Conservation (phyloP, 768 basidiomycete species). For the Ramaria sp. region DNA sequence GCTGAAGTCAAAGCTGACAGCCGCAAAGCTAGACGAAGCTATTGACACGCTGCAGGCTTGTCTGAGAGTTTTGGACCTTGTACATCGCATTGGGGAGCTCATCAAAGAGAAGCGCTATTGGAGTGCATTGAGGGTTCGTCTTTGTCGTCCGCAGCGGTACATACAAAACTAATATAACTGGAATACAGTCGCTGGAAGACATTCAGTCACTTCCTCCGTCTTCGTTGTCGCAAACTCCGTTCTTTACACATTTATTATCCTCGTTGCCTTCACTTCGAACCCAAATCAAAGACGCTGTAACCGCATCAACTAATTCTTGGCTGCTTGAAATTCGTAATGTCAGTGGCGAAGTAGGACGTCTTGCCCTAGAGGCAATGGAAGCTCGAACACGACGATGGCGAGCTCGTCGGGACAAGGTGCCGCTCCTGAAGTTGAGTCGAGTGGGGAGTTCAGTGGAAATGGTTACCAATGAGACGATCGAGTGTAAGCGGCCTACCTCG, state of each 20-base stretch:
- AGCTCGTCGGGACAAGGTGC: constrained; percentile 72
- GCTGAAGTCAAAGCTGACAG: constrained; percentile 85
- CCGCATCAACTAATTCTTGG: constrained; percentile 95
- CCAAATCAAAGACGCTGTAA: constrained; percentile 89
- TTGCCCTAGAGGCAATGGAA: constrained; percentile 89
- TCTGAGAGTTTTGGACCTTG: constrained; percentile 83
- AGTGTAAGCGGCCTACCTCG: constrained; percentile 51
- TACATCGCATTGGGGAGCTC: constrained; percentile 87
- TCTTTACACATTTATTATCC: constrained; percentile 84
- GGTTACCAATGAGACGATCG: constrained; percentile 87
- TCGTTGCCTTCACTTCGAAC: constrained; percentile 83
- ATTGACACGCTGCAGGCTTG: constrained; percentile 94
- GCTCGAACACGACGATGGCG: constrained; percentile 74
- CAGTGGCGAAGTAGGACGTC: constrained; percentile 72
- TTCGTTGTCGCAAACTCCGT: constrained; percentile 82
- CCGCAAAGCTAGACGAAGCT: constrained; percentile 89
- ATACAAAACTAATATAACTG: constrained; percentile 14
- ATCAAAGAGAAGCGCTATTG: constrained; percentile 90
- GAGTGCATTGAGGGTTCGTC: constrained; percentile 86
- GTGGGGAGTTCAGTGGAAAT: constrained; percentile 90
- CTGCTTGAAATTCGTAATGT: constrained; percentile 87
- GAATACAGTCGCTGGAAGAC: constrained; percentile 79
- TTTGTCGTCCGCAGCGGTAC: constrained; percentile 9
- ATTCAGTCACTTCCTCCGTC: constrained; percentile 84
- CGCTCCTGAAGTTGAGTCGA: constrained; percentile 58